phyloP scores from a whole-genome alignment of 331 rosid species.

The Phaseolus coccineus region DNA sequence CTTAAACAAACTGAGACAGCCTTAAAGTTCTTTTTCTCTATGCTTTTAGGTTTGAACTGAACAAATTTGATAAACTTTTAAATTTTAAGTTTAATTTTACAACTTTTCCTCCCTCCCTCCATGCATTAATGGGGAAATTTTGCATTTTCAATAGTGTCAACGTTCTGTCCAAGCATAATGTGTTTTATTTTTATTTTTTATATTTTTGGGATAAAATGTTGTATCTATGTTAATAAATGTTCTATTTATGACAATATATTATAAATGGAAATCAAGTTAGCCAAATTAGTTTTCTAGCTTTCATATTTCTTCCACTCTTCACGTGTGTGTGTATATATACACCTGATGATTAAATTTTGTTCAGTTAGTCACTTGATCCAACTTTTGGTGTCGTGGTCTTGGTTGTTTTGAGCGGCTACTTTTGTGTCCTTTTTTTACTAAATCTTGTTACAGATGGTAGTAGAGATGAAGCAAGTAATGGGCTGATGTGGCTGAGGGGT shows the following conservation, averaged over 20 bases:
- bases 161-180: not conserved
- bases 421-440: constrained; percentile 10
- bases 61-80: not conserved
- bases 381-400: too few species aligned
- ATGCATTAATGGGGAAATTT: not conserved
- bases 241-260: too few species aligned
- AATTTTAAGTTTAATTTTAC: not conserved
- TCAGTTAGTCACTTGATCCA: not conserved
- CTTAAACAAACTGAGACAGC: not conserved
- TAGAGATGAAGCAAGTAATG: constrained; percentile 73
- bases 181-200: not conserved
- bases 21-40: not conserved
- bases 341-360: not conserved
- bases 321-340: not conserved
- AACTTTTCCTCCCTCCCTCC: not conserved
- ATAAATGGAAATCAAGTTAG: not conserved
- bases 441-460: constrained; percentile 66
- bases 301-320: constrained; percentile 4
- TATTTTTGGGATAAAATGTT: not conserved
- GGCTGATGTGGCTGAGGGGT: constrained; percentile 88
- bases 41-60: not conserved
- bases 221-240: not conserved
- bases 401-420: constrained; percentile 1
- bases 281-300: constrained; percentile 12
- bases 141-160: not conserved